Base-by-base conservation (phyloP, 371 early-diverging fungal genomes). In the Syncephalastrum sp. region DNA sequence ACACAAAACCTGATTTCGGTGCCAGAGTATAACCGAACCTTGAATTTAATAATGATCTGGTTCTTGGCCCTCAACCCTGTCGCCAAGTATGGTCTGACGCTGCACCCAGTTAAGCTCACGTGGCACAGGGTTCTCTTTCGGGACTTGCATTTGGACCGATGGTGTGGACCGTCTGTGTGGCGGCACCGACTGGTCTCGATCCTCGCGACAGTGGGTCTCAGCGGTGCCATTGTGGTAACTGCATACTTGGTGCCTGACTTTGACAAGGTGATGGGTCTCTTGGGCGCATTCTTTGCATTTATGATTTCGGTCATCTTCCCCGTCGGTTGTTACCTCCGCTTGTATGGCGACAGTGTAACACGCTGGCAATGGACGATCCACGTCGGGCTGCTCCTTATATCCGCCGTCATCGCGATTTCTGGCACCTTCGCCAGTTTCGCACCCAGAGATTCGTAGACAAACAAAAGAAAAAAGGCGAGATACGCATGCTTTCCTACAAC, bases 31-130 rank as follows among this genome's bases (percentile, higher is more conserved):
- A 75, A 72, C 56, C 72, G 70, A 52, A 47, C 69, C 7, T 59
- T 88, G n/a, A 89, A 82, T 42, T 59, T 75, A 3, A 49, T 84
- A 10, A 83, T 82, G 8, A 61, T 89, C 15, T 81, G 72, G 65
- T 68, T 89, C 6, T 72, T 89, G 42, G 88, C 85, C 1, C 53
- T 89, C 50, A 89, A 88, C 52, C 90, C 91, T 0, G 65, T 86
- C 41, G 82, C 88, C 13, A 91, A 91, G 59, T 91, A 82, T 55
- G 84, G 85, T 1, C 64, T 91, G n/a, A 75, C 81, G 7, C 42
- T 87, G 12, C 75, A 74, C 12, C 91, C 91, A 3, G 80, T 90
- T 14, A 79, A 78, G 45, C 47, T 72, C 17, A 79, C 77, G 49
- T 59, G 86, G 57, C 88, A 87, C 63, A 61, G 72, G 19, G 70